Conservation (phyloP, 257 asterid genomes). For the Capsicum pubescens region DNA sequence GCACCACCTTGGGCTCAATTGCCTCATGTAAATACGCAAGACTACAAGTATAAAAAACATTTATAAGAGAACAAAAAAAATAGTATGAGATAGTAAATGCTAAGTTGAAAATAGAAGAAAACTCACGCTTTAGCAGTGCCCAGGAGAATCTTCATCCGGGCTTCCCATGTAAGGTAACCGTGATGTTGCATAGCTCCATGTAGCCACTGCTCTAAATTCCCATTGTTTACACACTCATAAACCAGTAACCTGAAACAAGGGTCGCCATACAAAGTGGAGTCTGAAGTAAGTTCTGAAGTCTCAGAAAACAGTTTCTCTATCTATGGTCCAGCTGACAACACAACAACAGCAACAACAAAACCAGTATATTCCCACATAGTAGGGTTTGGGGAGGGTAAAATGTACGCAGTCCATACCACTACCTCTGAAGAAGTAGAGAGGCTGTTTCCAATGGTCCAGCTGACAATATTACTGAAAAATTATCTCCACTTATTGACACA, state of each 20-base stretch:
- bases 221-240: conserved; percentile 81
- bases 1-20: conserved; percentile 88
- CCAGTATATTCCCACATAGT: no score
- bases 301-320: background rate
- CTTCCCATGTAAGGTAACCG: conserved; percentile 65
- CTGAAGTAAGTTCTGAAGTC: conserved; percentile 13
- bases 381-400: no score
- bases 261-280: background rate
- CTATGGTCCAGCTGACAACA: background rate
- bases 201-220: conserved; percentile 92
- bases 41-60: conserved; percentile 41
- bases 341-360: no score
- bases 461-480: no score
- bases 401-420: no score
- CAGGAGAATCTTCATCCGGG: conserved; percentile 56
- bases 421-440: no score
- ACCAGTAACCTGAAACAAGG: conserved; percentile 61
- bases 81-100: background rate
- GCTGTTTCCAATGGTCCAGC: background rate
- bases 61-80: background rate
- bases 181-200: conserved; percentile 61
- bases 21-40: conserved; percentile 87
- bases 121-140: conserved; percentile 65
- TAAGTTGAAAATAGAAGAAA: background rate
- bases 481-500: no score